phyloP scores from a whole-genome alignment of 192 early-diverging fungal species.

The Mortierella hygrophila region DNA sequence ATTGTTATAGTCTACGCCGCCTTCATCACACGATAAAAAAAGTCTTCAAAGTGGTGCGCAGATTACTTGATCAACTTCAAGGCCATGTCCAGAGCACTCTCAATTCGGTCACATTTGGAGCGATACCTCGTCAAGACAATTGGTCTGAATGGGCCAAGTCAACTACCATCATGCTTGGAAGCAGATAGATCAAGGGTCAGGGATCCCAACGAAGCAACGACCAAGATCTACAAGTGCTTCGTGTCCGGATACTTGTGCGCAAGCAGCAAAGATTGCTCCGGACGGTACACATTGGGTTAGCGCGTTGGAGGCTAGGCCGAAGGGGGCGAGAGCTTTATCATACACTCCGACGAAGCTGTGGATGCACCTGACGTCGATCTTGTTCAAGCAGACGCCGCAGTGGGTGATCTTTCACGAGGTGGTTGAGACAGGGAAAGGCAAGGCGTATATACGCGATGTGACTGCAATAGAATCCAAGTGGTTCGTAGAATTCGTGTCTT shows the following conservation, averaged over 20 bases:
- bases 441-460: constrained; percentile 97
- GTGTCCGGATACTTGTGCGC: constrained; percentile 80
- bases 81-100: constrained; percentile 82
- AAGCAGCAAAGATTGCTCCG: constrained; percentile 75
- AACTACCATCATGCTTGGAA: constrained; percentile 54
- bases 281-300: constrained; percentile 80
- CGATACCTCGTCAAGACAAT: constrained; percentile 68
- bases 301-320: constrained; percentile 54
- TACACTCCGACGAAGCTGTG: constrained; percentile 30
- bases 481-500: constrained; percentile 96
- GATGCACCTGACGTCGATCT: constrained; percentile 93
- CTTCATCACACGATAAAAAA: constrained; percentile 68
- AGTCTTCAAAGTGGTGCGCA: constrained; percentile 87
- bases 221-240: constrained; percentile 74
- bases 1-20: constrained; percentile 76
- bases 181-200: constrained; percentile 41
- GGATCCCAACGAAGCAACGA: neutral
- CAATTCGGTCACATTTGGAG: constrained; percentile 92
- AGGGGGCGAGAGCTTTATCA: neutral
- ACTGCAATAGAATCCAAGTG: constrained; percentile 94
- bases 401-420: constrained; percentile 98
- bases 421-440: constrained; percentile 85
- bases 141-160: constrained; percentile 35
- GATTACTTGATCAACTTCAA: constrained; percentile 83
- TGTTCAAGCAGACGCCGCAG: constrained; percentile 90